A percentile compares a stretch with the other conserved stretches of the same genome.
Conservation (phyloP, 2,329 filamentous ascomycete genomes). For the Fonsecaea nubica region DNA sequence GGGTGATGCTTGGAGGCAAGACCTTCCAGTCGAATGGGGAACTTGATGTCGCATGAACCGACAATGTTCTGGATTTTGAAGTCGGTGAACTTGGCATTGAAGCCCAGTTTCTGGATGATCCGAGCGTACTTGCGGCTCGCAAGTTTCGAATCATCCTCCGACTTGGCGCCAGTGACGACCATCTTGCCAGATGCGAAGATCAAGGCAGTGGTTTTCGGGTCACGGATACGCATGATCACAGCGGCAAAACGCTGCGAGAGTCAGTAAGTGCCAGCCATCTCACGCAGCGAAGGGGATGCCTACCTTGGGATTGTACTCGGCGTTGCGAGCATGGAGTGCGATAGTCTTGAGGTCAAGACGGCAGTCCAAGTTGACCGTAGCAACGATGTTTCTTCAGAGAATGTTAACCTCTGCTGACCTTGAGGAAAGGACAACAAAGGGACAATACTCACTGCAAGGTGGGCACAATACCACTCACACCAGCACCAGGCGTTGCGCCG, state of each 20-base stretch:
- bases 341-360: constrained; percentile 98
- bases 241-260: constrained; percentile 87
- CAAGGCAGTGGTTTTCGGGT: constrained; percentile 96
- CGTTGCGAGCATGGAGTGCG: constrained; percentile 95
- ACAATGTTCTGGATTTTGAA: constrained; percentile 99
- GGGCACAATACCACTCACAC: constrained; percentile 85
- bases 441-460: constrained; percentile 90
- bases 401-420: constrained; percentile 59
- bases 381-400: constrained; percentile 88
- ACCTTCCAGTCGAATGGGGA: constrained; percentile 95
- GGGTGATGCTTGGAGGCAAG: constrained; percentile 97
- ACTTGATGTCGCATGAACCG: constrained; percentile 98
- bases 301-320: constrained; percentile 99
- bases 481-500: constrained; percentile 86
- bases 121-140: constrained; percentile 97
- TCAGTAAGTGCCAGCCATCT: constrained; percentile 46
- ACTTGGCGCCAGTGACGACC: constrained; percentile 98
- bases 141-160: constrained; percentile 96
- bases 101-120: constrained; percentile 99
- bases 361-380: constrained; percentile 97
- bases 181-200: constrained; percentile 99
- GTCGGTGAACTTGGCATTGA: constrained; percentile 99
- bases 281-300: constrained; percentile 44
- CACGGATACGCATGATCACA: constrained; percentile 99
- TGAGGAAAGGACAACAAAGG: constrained; percentile 50